Evolutionary conservation across 306 rosid genomes (phyloP), one percentile per base, ranked within the genome.

Genomic region (Begonia loranthoides): DNA sequence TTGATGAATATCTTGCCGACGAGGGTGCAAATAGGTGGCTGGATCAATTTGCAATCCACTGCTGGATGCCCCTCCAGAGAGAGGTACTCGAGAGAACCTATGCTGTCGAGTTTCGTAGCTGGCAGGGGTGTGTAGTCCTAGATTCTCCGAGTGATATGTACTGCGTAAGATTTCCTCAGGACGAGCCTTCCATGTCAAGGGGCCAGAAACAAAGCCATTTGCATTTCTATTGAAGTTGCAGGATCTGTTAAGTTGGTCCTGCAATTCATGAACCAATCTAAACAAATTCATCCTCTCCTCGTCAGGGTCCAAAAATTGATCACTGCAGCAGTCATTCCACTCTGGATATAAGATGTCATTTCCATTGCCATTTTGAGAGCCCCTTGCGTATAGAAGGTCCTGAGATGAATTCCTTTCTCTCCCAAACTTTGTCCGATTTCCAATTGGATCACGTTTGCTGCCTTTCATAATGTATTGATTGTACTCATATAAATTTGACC

Each of bases 191-290:
- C 49, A 70, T 50, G 47, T 44, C 52, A 55, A 54, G 57, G 64
- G 72, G 24, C 59, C 28, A 19, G 79, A 52, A 24, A 56, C 51
- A 50, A 79, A 70, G 61, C 72, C 71, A 46, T 71, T 66, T 39
- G 64, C 64, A 14, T 62, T 75, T 40, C 50, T 68, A 45, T 67
- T 66, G 22, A 44, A 16, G 70, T 49, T 56, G 57, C 21, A 50
- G 41, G 75, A 66, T 67, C 55, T 76, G 64, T 70, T 56, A 54
- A 83, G 76, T 65, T 79, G 73, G 55, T 76, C 71, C 62, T 83
- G 86, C 81, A 90, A 55, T 62, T 74, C 79, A 40, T 64, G 15
- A 52, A 83, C 76, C 73, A 80, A 76, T 70, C 67, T 71, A 66
- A 76, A 16, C 64, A 92, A 63, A 59, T 68, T 69, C 73, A 61